phyloP scores from a whole-genome alignment of 148 eudicot genomes.

The Limonium bicolor region DNA sequence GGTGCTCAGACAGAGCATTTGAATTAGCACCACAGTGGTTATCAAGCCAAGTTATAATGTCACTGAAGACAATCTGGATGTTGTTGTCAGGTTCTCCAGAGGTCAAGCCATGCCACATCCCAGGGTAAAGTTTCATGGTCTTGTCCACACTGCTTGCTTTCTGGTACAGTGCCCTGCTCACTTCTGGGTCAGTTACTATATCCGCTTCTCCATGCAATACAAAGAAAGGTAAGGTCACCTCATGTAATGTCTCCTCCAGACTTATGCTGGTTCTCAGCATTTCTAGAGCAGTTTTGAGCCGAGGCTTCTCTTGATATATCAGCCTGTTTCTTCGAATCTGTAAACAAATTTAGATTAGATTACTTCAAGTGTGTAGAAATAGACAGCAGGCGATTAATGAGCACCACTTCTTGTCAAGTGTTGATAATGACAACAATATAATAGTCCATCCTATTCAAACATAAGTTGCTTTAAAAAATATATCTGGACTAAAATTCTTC shows the following conservation, averaged over 20 bases:
- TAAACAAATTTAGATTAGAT: not conserved
- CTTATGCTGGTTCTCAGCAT: constrained; percentile 91
- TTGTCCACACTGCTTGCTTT: constrained; percentile 75
- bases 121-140: constrained; percentile 76
- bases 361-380: too few relatives aligned
- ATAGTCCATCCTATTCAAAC: not conserved
- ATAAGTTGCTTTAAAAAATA: too few relatives aligned
- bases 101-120: constrained; percentile 97
- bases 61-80: constrained; percentile 59
- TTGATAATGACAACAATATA: not conserved
- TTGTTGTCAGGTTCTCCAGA: constrained; percentile 81
- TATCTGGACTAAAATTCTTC: too few relatives aligned
- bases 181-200: constrained; percentile 88
- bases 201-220: constrained; percentile 96
- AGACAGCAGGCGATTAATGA: too few relatives aligned
- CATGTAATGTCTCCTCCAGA: constrained; percentile 64
- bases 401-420: too few relatives aligned
- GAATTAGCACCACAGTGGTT: constrained; percentile 15
- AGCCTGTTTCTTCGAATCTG: constrained; percentile 74
- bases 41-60: constrained; percentile 83
- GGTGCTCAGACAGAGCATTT: not conserved
- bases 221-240: constrained; percentile 81
- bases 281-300: constrained; percentile 92
- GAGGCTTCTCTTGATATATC: constrained; percentile 85
- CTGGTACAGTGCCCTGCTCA: constrained; percentile 74